phyloP scores from a whole-genome alignment of 805 yeast genomes.

The Ogataea chonburiensis region DNA sequence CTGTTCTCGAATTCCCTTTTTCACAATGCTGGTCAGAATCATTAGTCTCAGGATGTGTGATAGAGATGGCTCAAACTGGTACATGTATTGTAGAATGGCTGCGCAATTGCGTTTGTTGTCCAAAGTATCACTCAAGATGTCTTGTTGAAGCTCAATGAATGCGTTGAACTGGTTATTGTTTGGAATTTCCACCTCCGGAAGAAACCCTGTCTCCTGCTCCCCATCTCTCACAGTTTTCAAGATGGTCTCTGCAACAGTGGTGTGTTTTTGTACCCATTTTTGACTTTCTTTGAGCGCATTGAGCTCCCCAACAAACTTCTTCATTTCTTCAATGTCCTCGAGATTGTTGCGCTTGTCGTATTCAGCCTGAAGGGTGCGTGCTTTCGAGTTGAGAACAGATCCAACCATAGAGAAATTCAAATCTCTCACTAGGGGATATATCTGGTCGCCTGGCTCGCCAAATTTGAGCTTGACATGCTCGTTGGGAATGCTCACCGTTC shows the following conservation, averaged over 20 bases:
- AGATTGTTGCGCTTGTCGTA: constrained; percentile 61
- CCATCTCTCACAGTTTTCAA: constrained; percentile 35
- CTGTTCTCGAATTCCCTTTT: constrained; percentile 65
- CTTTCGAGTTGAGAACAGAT: constrained; percentile 62
- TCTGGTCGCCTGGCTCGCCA: constrained; percentile 42
- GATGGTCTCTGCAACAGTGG: constrained; percentile 67
- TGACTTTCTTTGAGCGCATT: constrained; percentile 67
- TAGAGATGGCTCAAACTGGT: constrained; percentile 40
- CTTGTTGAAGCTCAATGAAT: constrained; percentile 65
- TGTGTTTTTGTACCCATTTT: constrained; percentile 67
- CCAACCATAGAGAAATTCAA: constrained; percentile 83
- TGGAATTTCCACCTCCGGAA: constrained; percentile 21
- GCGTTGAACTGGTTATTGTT: constrained; percentile 38
- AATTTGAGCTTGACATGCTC: constrained; percentile 20
- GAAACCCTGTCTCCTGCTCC: constrained; percentile 15
- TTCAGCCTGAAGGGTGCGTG: constrained; percentile 66
- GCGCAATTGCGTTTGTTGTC: constrained; percentile 39
- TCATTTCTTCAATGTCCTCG: constrained; percentile 62
- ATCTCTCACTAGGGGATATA: constrained; percentile 53
- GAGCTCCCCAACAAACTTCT: constrained; percentile 66
- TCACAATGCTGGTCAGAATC: constrained; percentile 57
- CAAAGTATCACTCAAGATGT: constrained; percentile 54
- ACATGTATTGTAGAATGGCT: constrained; percentile 50
- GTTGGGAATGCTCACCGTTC: constrained; percentile 29
- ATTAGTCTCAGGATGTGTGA: constrained; percentile 51